Base-by-base conservation (phyloP, 768 basidiomycete genomes). In the Macrolepiota fuliginosa region DNA sequence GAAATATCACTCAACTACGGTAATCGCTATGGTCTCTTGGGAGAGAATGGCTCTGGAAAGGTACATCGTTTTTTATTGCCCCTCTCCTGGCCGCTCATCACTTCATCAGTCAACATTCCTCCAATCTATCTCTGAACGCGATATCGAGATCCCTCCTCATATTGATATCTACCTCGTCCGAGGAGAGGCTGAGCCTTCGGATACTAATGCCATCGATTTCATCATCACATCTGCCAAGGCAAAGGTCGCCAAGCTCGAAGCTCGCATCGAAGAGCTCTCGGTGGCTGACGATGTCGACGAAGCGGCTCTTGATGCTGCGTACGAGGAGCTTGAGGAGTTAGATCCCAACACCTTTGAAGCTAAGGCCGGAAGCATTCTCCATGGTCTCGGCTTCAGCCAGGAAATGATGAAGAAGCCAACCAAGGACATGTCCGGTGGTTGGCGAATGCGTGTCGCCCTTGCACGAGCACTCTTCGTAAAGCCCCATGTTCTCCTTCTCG, bases 11-110 rank as follows among this genome's bases (percentile, higher is more conserved):
- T 94, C 64, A 94, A 94, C 72, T 94, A 95, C 67, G 94, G 94
- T 0, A 92, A 96, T 71, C 79, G 93, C 65, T 99, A 99, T 70
- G 97, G 97, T 74, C 81, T 99, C 35, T 80, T 99, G 46, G 96
- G 96, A 39, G 94, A 98, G 74, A 98, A 99, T 72, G 96, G 96
- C 35, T 96, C 92, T n/a, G 96, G 96, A 79, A 99, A 99, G 88
- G 95, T 95, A 64, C 57, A 78, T 68, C 39, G 24, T 39, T 56
- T 0, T 52, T 52, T 47, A 58, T 52, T 29, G 52, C 4, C 7
- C 9, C 6, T 57, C 54, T 54, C 15, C 54, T 40, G 58, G 15
- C 61, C 25, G 40, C 42, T 52, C 32, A 49, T 36, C 52, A 32
- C 53, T 12, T 35, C 35, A 25, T 13, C 68, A 96, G 94, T 97